Evolutionary conservation across 2,329 filamentous ascomycete genomes (phyloP).

Genomic region (Aspergillus sp.): DNA sequence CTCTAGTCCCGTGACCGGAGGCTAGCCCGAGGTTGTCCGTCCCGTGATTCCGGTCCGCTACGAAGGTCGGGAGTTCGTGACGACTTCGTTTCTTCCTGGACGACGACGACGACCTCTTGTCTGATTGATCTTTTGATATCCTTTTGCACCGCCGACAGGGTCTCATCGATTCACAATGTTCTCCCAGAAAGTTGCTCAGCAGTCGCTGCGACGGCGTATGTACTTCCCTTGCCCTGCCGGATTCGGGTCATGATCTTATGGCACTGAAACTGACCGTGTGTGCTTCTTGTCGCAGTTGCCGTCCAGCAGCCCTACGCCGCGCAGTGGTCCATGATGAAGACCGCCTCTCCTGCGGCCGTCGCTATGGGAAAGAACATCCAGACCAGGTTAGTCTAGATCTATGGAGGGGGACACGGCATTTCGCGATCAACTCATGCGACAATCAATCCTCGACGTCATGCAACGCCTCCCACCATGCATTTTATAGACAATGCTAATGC

Average conservation of each 20-base stretch:
- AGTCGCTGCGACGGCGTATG: constrained; percentile 46
- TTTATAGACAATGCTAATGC: too few species aligned
- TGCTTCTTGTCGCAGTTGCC: constrained; percentile 35
- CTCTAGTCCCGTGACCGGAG: constrained; percentile 28
- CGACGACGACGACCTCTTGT: constrained; percentile 11
- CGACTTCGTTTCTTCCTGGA: constrained; percentile 2
- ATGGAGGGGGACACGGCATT: neutral
- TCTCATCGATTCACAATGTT: constrained; percentile 33
- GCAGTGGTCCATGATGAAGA: constrained; percentile 37
- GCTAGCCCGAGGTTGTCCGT: constrained; percentile 37
- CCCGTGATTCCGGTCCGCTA: constrained; percentile 32
- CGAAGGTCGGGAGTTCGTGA: constrained; percentile 11
- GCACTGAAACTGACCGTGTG: constrained; percentile 13
- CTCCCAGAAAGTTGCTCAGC: constrained; percentile 44
- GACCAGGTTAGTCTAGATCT: constrained; percentile 34
- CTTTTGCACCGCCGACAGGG: neutral
- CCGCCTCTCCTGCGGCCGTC: constrained; percentile 40
- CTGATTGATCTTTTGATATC: constrained; percentile 3
- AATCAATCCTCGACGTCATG: neutral
- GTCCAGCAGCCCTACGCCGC: constrained; percentile 40
- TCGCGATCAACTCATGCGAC: neutral
- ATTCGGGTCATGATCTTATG: too few species aligned
- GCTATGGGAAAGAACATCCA: constrained; percentile 39
- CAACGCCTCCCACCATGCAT: neutral
- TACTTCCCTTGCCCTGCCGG: constrained; percentile 3